Percentiles rank a stretch among this genome's conserved stretches.
Conservation (phyloP, 148 eudicot species). For the Rheum nobile region DNA sequence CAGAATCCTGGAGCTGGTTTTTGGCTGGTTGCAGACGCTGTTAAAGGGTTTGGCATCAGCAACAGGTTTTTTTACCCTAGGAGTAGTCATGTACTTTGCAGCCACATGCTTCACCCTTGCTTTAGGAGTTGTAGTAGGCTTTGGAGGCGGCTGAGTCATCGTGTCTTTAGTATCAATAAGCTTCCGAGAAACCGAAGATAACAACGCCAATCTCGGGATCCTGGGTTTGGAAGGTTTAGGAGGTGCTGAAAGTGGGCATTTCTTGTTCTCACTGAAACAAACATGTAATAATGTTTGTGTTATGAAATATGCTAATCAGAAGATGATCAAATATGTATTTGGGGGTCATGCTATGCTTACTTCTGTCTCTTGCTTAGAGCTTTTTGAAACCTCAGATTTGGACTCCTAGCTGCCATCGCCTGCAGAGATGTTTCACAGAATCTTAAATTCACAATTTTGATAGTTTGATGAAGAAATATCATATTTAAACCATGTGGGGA, state of each 20-base stretch:
- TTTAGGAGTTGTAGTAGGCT: conserved; percentile 38
- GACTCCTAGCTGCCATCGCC: conserved; percentile 98
- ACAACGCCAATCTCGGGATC: conserved; percentile 43
- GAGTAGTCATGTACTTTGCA: conserved; percentile 88
- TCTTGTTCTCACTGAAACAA: conserved; percentile 28
- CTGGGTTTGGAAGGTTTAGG: conserved; percentile 70
- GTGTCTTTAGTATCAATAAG: conserved; percentile 18
- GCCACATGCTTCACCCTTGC: conserved; percentile 60
- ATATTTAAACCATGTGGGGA: neutral
- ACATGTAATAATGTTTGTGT: neutral
- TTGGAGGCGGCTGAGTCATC: conserved; percentile 18
- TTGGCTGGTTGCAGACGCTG: conserved; percentile 54
- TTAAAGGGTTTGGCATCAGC: conserved; percentile 37
- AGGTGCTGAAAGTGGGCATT: conserved; percentile 80
- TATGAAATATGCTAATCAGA: neutral
- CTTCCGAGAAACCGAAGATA: conserved; percentile 51
- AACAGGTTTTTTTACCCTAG: conserved; percentile 42
- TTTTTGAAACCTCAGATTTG: conserved; percentile 53
- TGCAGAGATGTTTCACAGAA: conserved; percentile 12
- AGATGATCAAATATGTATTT: neutral
- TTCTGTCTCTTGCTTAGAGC: conserved; percentile 36
- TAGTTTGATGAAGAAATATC: neutral
- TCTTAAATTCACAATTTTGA: neutral
- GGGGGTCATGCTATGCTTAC: conserved; percentile 3
- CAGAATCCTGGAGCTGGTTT: conserved; percentile 20